phyloP scores from a whole-genome alignment of 371 early-diverging fungal genomes.

The Rhizopus delemar region DNA sequence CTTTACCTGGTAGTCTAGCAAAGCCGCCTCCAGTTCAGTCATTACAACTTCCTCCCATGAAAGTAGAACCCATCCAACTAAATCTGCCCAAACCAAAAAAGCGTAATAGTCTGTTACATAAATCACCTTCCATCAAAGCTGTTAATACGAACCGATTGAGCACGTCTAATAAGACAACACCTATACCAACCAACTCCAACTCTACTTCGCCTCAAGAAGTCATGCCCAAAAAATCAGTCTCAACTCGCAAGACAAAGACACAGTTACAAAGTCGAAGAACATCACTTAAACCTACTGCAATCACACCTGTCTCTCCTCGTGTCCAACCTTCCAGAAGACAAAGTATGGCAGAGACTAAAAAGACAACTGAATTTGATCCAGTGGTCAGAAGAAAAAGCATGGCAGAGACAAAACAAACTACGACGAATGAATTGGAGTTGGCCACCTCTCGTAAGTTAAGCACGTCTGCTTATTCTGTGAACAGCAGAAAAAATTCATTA shows the following conservation, averaged over 20 bases:
- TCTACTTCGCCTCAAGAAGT: conserved; percentile 23
- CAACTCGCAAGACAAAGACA: conserved; percentile 20
- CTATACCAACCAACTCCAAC: conserved; percentile 13
- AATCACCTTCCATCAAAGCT: conserved; percentile 29
- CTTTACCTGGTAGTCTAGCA: conserved; percentile 51
- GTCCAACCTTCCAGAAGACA: background rate
- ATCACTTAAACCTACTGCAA: conserved; percentile 21
- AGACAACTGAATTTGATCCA: background rate
- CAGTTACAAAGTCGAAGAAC: conserved; percentile 17
- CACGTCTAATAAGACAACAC: conserved; percentile 19
- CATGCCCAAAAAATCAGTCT: conserved; percentile 27
- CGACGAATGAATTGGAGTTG: background rate
- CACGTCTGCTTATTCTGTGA: conserved; percentile 8
- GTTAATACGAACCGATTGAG: conserved; percentile 1
- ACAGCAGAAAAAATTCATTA: conserved; percentile 26
- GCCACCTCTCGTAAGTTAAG: conserved; percentile 15
- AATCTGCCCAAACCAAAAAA: conserved; percentile 27
- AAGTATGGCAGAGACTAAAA: background rate
- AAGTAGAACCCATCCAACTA: conserved; percentile 46
- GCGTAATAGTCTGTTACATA: conserved; percentile 5
- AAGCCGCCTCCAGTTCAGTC: conserved; percentile 48
- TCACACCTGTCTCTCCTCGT: no score
- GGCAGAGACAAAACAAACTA: background rate
- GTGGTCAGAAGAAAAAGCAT: background rate
- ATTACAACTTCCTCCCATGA: conserved; percentile 52